Evolutionary conservation across 345 rosid genomes (phyloP).

Genomic region (Dipteronia sinensis): DNA sequence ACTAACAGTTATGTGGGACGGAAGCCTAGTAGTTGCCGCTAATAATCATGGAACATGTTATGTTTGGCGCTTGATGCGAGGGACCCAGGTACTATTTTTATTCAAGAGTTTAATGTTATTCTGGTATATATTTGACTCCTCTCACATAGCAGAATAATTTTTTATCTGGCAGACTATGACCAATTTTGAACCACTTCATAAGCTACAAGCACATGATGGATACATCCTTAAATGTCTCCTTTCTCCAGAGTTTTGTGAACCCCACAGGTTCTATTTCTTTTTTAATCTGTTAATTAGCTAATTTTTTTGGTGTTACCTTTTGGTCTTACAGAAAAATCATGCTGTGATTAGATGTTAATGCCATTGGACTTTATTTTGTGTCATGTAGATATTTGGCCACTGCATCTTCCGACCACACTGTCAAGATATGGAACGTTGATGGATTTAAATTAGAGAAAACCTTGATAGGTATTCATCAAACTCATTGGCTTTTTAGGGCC

Average conservation of each 20-base stretch:
- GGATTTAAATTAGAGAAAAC: slow-evolving; percentile 92
- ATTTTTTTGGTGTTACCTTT: background rate
- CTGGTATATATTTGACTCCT: background rate
- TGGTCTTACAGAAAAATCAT: background rate
- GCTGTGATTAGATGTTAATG: background rate
- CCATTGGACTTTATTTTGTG: slow-evolving; percentile 11
- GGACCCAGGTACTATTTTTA: slow-evolving; percentile 57
- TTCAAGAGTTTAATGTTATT: slow-evolving; percentile 10
- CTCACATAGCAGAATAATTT: background rate
- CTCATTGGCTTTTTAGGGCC: background rate
- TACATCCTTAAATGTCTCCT: slow-evolving; percentile 94
- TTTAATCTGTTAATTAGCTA: background rate
- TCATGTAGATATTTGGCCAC: slow-evolving; percentile 85
- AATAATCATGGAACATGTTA: slow-evolving; percentile 92
- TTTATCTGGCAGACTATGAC: slow-evolving; percentile 71
- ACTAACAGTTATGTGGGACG: slow-evolving; percentile 94
- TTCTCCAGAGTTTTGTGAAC: slow-evolving; percentile 83
- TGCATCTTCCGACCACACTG: slow-evolving; percentile 90
- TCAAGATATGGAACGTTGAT: slow-evolving; percentile 97
- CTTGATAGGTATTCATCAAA: slow-evolving; percentile 49
- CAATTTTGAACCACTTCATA: slow-evolving; percentile 94
- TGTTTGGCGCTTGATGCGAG: slow-evolving; percentile 86
- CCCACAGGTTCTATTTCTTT: slow-evolving; percentile 57
- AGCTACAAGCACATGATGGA: slow-evolving; percentile 85
- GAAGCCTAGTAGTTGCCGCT: slow-evolving; percentile 96